A percentile compares a stretch with the other conserved stretches of the same genome.
phyloP scores from a whole-genome alignment of 192 early-diverging fungal genomes.

The Rhizoclosmatium sp. region DNA sequence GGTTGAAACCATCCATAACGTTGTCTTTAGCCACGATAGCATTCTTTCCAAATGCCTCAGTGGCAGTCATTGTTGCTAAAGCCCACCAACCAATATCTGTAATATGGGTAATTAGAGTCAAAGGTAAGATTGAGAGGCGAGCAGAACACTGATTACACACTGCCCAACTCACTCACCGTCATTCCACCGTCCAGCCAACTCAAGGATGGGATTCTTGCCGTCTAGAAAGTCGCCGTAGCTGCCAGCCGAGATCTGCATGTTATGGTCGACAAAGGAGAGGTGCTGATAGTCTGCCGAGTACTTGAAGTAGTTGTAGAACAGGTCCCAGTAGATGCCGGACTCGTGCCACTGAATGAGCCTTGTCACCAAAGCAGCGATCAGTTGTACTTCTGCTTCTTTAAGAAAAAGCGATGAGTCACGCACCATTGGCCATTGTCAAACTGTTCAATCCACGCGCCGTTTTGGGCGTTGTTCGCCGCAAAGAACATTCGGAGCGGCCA shows the following conservation, averaged over 20 bases:
- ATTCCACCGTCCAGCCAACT: constrained; percentile 5
- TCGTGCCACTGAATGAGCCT: no score
- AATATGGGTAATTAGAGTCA: no score
- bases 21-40: constrained; percentile 39
- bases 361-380: no score
- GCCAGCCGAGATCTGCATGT: neutral
- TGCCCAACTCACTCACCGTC: neutral
- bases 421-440: neutral
- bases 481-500: constrained; percentile 1
- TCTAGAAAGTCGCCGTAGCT: constrained; percentile 14
- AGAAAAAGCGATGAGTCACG: neutral
- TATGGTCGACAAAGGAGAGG: constrained; percentile 7
- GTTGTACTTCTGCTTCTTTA: no score
- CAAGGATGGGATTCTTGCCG: neutral
- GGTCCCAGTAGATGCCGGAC: constrained; percentile 11
- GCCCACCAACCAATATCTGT: constrained; percentile 58
- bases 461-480: neutral
- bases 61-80: constrained; percentile 40
- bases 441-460: constrained; percentile 21
- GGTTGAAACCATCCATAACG: constrained; percentile 36
- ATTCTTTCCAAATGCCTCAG: constrained; percentile 55
- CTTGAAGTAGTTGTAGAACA: constrained; percentile 36
- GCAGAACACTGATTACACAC: no score
- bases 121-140: no score
- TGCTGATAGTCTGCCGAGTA: constrained; percentile 22